Evolutionary conservation across 73 alveolate species (phyloP), one percentile per base, ranked within the genome.

Genomic region (Uronychia binucleata): DNA sequence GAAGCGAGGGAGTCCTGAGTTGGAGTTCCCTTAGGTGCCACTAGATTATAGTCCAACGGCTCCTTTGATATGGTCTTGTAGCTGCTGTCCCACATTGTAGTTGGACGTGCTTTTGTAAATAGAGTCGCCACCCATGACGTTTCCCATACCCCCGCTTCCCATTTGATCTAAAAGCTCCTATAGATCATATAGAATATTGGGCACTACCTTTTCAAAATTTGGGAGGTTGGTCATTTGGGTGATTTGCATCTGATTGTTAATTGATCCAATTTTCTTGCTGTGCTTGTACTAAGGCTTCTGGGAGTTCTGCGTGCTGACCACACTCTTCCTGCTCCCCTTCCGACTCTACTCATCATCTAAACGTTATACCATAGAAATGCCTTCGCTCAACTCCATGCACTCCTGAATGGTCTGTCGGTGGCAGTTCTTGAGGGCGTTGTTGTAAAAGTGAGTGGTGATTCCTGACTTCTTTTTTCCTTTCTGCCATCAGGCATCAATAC

Each of bases 241-340:
- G 67, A 11, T 46, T 19, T 11, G 5, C n/a, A 11, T 46, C n/a
- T 46, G 19, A 5, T 46, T 5, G 67, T 46, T 46, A 19, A 11
- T 5, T 11, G 5, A 46, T 11, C n/a, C 67, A 11, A 19, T 11
- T 46, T 46, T 46, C 67, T 46, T 46, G 5, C 19, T 5, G 19
- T 5, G 67, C 19, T 46, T 46, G 67, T 46, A 46, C 67, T 11
- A 11, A 19, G n/a, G 5, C 67, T 46, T 46, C n/a, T 5, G n/a
- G 19, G 67, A 5, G 19, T 46, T 46, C 19, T 46, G 67, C n/a
- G n/a, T 46, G 5, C n/a, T 11, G 19, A 46, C 67, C 67, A 46
- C 67, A 46, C 67, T 46, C 67, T 46, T 46, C 67, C 67, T 46
- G 67, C 67, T 46, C 19, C 67, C 67, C 67, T 46, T 46, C n/a